A percentile compares a stretch with the other conserved stretches of the same genome.
Conservation (phyloP, 2,329 filamentous ascomycete genomes). For the Sclerotinia subarctica region DNA sequence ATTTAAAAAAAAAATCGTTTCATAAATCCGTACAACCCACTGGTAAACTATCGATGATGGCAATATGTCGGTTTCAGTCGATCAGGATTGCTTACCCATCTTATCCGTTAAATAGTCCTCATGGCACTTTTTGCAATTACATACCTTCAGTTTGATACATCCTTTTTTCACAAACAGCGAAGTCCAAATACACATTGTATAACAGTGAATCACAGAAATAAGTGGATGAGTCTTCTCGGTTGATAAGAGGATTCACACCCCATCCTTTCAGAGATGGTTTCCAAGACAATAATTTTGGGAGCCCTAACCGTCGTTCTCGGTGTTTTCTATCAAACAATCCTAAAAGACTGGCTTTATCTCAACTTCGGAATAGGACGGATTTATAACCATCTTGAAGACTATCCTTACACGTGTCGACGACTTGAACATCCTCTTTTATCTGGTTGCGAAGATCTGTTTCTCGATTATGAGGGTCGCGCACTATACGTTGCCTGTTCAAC, state of each 20-base stretch:
- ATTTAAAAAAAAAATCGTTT: no score
- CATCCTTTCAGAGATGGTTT: background rate
- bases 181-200: background rate
- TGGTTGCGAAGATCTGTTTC: constrained; percentile 36
- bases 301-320: background rate
- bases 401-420: constrained; percentile 34
- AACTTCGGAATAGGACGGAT: constrained; percentile 37
- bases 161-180: background rate
- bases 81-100: background rate
- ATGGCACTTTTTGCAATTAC: background rate
- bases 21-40: no score
- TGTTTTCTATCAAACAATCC: constrained; percentile 36
- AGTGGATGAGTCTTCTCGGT: background rate
- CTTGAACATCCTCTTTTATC: constrained; percentile 30
- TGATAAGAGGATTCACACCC: background rate
- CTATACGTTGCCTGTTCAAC: constrained; percentile 34
- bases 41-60: background rate
- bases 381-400: constrained; percentile 38
- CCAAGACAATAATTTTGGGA: background rate
- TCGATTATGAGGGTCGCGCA: constrained; percentile 32
- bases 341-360: constrained; percentile 35
- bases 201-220: background rate
- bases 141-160: background rate
- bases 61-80: background rate
- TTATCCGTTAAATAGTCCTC: background rate